Percentiles rank a stretch among this genome's conserved stretches.
phyloP scores from a whole-genome alignment of 345 rosid species.

The Citrus inodora region DNA sequence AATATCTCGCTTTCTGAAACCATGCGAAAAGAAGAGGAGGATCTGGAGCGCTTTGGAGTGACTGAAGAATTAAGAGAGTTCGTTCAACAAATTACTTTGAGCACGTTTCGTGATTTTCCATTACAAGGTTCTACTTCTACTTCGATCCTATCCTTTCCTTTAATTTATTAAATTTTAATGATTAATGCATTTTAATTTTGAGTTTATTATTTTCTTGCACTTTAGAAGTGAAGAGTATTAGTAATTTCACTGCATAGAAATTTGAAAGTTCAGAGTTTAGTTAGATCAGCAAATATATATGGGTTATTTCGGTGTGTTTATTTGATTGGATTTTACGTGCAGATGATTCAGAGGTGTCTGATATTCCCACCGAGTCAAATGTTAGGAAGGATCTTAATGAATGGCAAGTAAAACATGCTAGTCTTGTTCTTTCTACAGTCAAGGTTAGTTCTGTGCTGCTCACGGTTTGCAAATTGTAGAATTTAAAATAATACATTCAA shows the following conservation, averaged over 20 bases:
- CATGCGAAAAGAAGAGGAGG: slow-evolving; percentile 20
- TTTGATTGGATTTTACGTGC: slow-evolving; percentile 7
- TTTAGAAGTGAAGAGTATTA: neutral
- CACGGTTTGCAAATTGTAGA: neutral
- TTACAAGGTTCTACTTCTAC: slow-evolving; percentile 31
- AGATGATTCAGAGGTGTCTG: slow-evolving; percentile 52
- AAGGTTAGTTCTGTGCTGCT: slow-evolving; percentile 30
- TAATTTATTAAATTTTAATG: no score
- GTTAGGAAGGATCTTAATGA: slow-evolving; percentile 59
- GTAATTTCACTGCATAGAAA: neutral
- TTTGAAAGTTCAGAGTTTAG: no score
- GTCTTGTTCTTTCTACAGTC: slow-evolving; percentile 49
- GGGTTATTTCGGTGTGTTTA: neutral
- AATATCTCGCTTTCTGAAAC: slow-evolving; percentile 19
- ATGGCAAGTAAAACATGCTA: slow-evolving; percentile 60
- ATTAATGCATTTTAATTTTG: neutral
- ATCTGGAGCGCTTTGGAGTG: slow-evolving; percentile 45
- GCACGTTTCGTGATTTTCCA: slow-evolving; percentile 58
- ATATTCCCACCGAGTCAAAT: slow-evolving; percentile 50
- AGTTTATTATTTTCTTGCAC: neutral
- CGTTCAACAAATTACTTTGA: slow-evolving; percentile 41
- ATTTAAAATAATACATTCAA: neutral
- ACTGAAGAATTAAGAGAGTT: slow-evolving; percentile 60
- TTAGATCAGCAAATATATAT: no score
- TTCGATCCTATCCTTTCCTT: neutral